A percentile compares a stretch with the other conserved stretches of the same genome.
Conservation (phyloP, 306 rosid genomes). For the Cicer arietinum region DNA sequence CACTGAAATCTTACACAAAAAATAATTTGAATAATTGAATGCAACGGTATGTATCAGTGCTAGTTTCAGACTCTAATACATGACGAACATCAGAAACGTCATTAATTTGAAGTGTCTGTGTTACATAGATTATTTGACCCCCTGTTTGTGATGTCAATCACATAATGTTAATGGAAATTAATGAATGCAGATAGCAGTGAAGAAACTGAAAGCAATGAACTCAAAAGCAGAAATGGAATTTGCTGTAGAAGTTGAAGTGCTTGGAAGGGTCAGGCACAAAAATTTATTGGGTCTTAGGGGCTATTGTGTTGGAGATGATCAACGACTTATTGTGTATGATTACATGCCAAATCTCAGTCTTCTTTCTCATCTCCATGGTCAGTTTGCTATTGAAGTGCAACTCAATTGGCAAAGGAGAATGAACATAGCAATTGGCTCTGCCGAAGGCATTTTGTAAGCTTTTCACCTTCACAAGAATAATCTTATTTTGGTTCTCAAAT, state of each 20-base stretch:
- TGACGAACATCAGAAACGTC: not conserved
- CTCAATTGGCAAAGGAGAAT: slow-evolving; percentile 80
- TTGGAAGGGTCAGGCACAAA: slow-evolving; percentile 90
- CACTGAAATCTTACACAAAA: not conserved
- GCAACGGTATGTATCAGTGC: not conserved
- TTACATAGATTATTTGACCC: not conserved
- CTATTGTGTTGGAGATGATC: slow-evolving; percentile 78
- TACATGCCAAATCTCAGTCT: slow-evolving; percentile 94
- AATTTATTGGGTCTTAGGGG: slow-evolving; percentile 84
- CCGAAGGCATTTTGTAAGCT: slow-evolving; percentile 80
- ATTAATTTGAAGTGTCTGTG: not conserved
- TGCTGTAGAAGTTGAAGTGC: slow-evolving; percentile 94
- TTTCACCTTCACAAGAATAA: not conserved
- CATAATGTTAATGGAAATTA: not conserved
- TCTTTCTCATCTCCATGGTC: slow-evolving; percentile 92
- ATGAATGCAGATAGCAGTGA: slow-evolving; percentile 75
- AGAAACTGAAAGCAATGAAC: slow-evolving; percentile 87
- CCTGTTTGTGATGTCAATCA: no score
- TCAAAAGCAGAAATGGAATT: slow-evolving; percentile 95
- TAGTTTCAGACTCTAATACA: not conserved
- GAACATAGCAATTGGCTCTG: slow-evolving; percentile 85
- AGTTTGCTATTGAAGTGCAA: slow-evolving; percentile 60
- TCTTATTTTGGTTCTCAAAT: not conserved
- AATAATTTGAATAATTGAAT: not conserved
- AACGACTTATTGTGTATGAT: slow-evolving; percentile 86